Evolutionary conservation across 2,329 filamentous ascomycete genomes (phyloP).

Genomic region (Colletotrichum eleusines): DNA sequence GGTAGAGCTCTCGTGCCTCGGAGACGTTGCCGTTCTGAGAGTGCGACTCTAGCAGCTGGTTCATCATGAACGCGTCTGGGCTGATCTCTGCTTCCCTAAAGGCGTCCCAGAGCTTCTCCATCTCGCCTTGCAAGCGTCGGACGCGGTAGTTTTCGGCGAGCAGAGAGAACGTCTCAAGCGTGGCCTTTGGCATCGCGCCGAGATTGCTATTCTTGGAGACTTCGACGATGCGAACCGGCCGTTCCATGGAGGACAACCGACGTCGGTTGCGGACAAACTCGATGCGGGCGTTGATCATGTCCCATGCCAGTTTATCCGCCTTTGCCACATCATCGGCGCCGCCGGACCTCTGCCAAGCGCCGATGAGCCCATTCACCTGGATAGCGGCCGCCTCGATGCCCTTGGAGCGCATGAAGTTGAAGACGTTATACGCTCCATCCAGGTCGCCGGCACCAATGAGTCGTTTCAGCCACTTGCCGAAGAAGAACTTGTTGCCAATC

Average conservation of each 20-base stretch:
- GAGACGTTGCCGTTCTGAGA: conserved; percentile 68
- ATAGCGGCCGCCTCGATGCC: conserved; percentile 77
- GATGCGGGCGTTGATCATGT: conserved; percentile 79
- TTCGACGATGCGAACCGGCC: conserved; percentile 47
- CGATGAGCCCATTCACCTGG: conserved; percentile 86
- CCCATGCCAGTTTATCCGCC: conserved; percentile 79
- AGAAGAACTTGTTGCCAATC: conserved; percentile 81
- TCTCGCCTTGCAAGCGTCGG: conserved; percentile 67
- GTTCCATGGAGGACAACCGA: conserved; percentile 46
- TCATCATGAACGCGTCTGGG: conserved; percentile 81
- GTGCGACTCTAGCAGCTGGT: conserved; percentile 78
- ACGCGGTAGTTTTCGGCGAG: conserved; percentile 79
- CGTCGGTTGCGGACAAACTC: conserved; percentile 68
- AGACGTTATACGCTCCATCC: conserved; percentile 77
- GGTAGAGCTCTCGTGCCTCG: conserved; percentile 68
- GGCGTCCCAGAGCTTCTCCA: conserved; percentile 71
- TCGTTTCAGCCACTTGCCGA: conserved; percentile 89
- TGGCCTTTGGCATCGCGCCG: conserved; percentile 67
- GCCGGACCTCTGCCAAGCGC: conserved; percentile 78
- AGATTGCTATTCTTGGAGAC: conserved; percentile 25
- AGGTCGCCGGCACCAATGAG: conserved; percentile 80
- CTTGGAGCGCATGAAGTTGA: conserved; percentile 79
- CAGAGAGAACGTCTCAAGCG: conserved; percentile 82
- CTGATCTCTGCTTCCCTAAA: conserved; percentile 73
- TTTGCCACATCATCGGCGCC: conserved; percentile 65